These are phyloP conservation scores for Pyricularia pennisetigena DNA, from an alignment of 2,329 filamentous ascomycete species.

Conservation along the genomic window DNA sequence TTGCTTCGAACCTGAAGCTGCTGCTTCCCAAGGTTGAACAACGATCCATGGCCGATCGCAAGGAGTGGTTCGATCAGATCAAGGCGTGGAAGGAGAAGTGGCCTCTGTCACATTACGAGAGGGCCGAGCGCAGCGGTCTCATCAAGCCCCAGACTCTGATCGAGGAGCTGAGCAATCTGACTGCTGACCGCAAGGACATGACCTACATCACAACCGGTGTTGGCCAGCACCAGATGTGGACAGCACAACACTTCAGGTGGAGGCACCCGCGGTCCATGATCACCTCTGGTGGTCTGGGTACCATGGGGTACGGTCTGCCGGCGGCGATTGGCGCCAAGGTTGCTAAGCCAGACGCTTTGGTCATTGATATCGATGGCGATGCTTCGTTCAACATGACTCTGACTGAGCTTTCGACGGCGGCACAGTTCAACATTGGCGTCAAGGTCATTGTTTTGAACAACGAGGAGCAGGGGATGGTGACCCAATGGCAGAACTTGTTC, in stretches of 20 bases:
- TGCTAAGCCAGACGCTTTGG: conserved; percentile 62
- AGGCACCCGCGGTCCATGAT: conserved; percentile 86
- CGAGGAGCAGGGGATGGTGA: conserved; percentile 97
- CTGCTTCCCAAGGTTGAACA: conserved; percentile 64
- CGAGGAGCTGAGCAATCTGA: conserved; percentile 79
- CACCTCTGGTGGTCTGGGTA: conserved; percentile 89
- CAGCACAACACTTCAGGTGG: conserved; percentile 95
- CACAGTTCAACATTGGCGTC: conserved; percentile 92
- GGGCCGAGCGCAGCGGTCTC: conserved; percentile 60
- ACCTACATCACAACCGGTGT: conserved; percentile 91
- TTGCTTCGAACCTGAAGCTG: conserved; percentile 64
- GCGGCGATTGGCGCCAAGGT: conserved; percentile 95
- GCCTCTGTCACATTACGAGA: conserved; percentile 75
- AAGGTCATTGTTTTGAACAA: conserved; percentile 96
- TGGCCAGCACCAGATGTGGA: conserved; percentile 98
- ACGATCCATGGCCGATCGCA: conserved; percentile 53
- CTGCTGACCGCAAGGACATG: conserved; percentile 66
- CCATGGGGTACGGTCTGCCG: conserved; percentile 92
- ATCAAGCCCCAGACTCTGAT: conserved; percentile 96
- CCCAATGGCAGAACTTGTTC: conserved; percentile 96
- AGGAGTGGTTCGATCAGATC: conserved; percentile 86
- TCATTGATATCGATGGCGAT: conserved; percentile 94
- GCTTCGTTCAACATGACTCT: conserved; percentile 99
- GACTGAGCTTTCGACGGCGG: conserved; percentile 85
- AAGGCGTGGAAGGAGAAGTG: conserved; percentile 84